Percentiles rank a stretch among this genome's conserved stretches.
These are phyloP conservation scores for Hypocreales sp. DNA, from an alignment of 2,329 filamentous ascomycete species.

Conservation along the genomic window DNA sequence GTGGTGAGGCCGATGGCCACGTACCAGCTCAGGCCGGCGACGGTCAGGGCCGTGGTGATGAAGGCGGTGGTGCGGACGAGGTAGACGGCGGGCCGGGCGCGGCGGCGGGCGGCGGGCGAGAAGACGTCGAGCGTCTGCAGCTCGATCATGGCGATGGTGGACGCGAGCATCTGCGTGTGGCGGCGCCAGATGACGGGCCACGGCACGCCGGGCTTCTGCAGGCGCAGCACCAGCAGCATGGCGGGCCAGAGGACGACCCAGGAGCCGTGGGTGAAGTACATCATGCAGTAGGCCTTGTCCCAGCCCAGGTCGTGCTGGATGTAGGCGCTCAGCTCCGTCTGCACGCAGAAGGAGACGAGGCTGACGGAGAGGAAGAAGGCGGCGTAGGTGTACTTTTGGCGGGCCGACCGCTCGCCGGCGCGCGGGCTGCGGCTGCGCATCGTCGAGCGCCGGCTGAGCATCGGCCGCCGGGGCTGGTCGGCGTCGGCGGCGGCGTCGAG, in stretches of 20 bases:
- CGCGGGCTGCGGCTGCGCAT: conserved; percentile 66
- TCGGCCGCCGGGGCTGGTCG: conserved; percentile 5
- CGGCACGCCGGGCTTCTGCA: conserved; percentile 63
- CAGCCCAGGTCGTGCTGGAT: conserved; percentile 85
- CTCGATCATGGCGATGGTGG: conserved; percentile 67
- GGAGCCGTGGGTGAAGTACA: conserved; percentile 92
- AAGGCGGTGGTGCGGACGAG: conserved; percentile 66
- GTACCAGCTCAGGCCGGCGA: conserved; percentile 92
- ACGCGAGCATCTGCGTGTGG: conserved; percentile 33
- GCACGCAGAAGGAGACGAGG: conserved; percentile 75
- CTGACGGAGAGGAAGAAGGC: conserved; percentile 70
- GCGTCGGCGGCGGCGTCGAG: conserved; percentile 9
- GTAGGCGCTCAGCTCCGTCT: conserved; percentile 91
- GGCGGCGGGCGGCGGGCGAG: conserved; percentile 18
- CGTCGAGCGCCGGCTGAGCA: conserved; percentile 36
- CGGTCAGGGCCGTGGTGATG: conserved; percentile 71
- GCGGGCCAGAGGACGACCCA: conserved; percentile 83
- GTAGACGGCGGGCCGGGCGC: conserved; percentile 41
- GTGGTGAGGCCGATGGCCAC: conserved; percentile 87
- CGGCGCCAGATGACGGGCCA: conserved; percentile 76
- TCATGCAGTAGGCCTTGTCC: conserved; percentile 99
- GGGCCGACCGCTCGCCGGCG: conserved; percentile 31
- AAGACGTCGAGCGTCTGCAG: conserved; percentile 56
- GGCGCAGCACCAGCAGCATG: conserved; percentile 64
- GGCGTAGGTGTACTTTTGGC: conserved; percentile 76